Evolutionary conservation across 2,329 filamentous ascomycete genomes (phyloP).

Genomic region (Cercospora nicotianae): DNA sequence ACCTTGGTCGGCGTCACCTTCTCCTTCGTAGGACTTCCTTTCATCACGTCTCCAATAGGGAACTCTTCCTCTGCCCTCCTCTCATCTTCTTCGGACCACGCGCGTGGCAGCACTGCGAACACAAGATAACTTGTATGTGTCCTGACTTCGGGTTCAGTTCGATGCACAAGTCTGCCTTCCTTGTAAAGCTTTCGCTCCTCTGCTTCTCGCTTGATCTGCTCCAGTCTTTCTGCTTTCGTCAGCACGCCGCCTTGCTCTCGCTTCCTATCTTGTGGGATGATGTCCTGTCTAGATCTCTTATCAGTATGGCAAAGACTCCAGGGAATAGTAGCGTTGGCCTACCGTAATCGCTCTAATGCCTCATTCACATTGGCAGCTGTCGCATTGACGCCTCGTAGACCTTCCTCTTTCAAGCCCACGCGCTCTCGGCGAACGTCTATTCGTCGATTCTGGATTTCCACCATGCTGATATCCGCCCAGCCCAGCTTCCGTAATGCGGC

Average conservation of each 20-base stretch:
- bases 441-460: slow-evolving; percentile 77
- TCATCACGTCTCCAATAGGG: slow-evolving; percentile 27
- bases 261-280: slow-evolving; percentile 12
- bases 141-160: slow-evolving; percentile 85
- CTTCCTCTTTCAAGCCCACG: slow-evolving; percentile 70
- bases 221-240: slow-evolving; percentile 34
- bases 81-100: slow-evolving; percentile 85
- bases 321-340: slow-evolving; percentile 60
- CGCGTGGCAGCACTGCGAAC: slow-evolving; percentile 83
- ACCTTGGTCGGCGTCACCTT: slow-evolving; percentile 9
- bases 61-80: slow-evolving; percentile 41
- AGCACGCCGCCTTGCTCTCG: slow-evolving; percentile 29
- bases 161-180: slow-evolving; percentile 74
- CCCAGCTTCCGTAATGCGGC: slow-evolving; percentile 75
- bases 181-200: slow-evolving; percentile 62
- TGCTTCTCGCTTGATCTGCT: slow-evolving; percentile 39
- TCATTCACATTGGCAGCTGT: slow-evolving; percentile 75
- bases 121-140: slow-evolving; percentile 96
- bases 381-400: slow-evolving; percentile 64
- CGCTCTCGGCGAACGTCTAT: slow-evolving; percentile 82
- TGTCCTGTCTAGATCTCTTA: slow-evolving; percentile 10
- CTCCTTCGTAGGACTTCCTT: slow-evolving; percentile 9
- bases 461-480: slow-evolving; percentile 92
- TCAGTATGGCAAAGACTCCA: slow-evolving; percentile 5
- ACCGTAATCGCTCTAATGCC: slow-evolving; percentile 69